Evolutionary conservation across 2,329 filamentous ascomycete species (phyloP).

Genomic region (Drechslera avenae): DNA sequence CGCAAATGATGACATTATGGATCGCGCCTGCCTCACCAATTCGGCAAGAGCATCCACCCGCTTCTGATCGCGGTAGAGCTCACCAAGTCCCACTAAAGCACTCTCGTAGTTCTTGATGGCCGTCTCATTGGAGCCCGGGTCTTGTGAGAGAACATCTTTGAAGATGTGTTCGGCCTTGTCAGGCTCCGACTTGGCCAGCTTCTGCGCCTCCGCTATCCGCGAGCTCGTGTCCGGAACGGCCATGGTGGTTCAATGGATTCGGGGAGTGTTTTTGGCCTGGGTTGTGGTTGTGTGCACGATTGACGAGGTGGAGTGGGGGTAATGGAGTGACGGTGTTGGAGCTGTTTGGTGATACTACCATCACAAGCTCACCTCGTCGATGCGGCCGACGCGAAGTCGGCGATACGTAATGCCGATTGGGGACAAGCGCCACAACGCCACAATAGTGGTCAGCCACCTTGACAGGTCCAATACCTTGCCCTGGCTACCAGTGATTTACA

Average conservation of each 20-base stretch:
- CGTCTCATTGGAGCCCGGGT: conserved; percentile 82
- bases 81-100: conserved; percentile 84
- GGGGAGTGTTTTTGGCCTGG: not conserved
- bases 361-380: conserved; percentile 17
- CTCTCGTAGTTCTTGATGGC: conserved; percentile 90
- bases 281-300: conserved; percentile 1
- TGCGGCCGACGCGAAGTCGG: conserved; percentile 14
- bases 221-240: conserved; percentile 57
- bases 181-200: conserved; percentile 78
- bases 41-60: conserved; percentile 82
- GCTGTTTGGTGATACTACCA: conserved; percentile 21
- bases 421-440: not conserved
- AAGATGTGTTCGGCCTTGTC: conserved; percentile 84
- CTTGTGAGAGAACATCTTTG: conserved; percentile 85
- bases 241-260: conserved; percentile 29
- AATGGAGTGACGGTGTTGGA: conserved; percentile 12
- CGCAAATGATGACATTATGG: conserved; percentile 91
- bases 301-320: conserved; percentile 2
- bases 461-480: no score
- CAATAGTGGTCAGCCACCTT: not conserved
- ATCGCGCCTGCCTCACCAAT: conserved; percentile 86
- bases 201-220: conserved; percentile 87
- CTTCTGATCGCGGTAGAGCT: conserved; percentile 90
- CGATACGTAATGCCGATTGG: conserved; percentile 13
- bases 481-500: no score